phyloP scores from a whole-genome alignment of 208 protist genomes.

The Trypanosoma theileri region DNA sequence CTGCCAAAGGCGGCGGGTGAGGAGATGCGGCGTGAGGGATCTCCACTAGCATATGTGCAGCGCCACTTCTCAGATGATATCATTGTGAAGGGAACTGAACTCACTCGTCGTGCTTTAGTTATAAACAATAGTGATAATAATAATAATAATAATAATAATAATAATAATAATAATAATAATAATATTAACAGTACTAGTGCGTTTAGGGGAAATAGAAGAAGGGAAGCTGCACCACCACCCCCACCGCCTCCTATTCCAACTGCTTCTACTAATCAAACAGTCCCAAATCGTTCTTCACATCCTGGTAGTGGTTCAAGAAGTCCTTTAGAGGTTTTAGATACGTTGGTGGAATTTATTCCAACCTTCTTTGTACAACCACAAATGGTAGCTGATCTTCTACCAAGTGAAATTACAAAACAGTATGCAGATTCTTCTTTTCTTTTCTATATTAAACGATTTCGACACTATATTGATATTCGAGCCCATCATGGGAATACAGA shows the following conservation, averaged over 20 bases:
- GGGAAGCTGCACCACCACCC: background rate
- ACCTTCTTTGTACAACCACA: constrained; percentile 74
- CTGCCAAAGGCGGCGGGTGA: constrained; percentile 30
- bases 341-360: constrained; percentile 73
- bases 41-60: constrained; percentile 26
- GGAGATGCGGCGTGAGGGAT: constrained; percentile 33
- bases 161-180: background rate
- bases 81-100: constrained; percentile 21
- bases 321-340: constrained; percentile 55
- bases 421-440: constrained; percentile 54
- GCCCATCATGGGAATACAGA: constrained; percentile 45
- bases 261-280: background rate
- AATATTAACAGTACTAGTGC: background rate
- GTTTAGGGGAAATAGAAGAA: background rate
- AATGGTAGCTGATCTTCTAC: constrained; percentile 47
- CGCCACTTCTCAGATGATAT: constrained; percentile 33
- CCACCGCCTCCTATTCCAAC: constrained; percentile 37
- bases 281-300: background rate
- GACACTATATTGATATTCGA: constrained; percentile 78
- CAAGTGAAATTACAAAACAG: constrained; percentile 43
- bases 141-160: constrained; percentile 1
- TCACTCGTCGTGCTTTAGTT: constrained; percentile 12
- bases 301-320: constrained; percentile 26
- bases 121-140: background rate
- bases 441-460: constrained; percentile 72